phyloP scores from a whole-genome alignment of 2,329 filamentous ascomycete species.

The Penicillium freii region DNA sequence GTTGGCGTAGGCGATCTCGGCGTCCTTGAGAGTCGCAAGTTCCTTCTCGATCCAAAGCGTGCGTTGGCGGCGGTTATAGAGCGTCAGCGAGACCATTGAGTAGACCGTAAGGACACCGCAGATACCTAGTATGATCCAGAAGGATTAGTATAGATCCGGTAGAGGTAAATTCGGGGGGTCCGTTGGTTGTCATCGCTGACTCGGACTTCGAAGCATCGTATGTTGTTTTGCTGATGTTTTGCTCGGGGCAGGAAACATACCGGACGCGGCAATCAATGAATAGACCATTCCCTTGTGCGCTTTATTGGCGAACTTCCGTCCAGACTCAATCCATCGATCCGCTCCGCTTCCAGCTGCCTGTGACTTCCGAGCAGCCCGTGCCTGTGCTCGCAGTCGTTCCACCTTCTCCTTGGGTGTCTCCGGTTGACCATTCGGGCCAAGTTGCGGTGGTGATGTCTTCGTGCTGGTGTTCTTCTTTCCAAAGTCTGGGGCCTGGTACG shows the following conservation, averaged over 20 bases:
- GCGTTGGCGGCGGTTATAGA: constrained; percentile 65
- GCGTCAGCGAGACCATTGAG: constrained; percentile 63
- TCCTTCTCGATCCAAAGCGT: constrained; percentile 59
- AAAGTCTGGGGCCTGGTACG: constrained; percentile 34
- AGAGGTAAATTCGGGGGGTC: not conserved
- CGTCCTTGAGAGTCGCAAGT: constrained; percentile 42
- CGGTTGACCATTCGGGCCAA: constrained; percentile 29
- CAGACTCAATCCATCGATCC: constrained; percentile 55
- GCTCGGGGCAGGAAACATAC: constrained; percentile 40
- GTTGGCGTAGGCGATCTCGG: constrained; percentile 42
- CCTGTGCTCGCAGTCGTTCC: constrained; percentile 64
- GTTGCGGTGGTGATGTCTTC: constrained; percentile 16
- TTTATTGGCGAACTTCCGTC: constrained; percentile 58
- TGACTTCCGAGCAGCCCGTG: constrained; percentile 63
- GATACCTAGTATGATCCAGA: constrained; percentile 47
- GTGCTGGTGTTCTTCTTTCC: constrained; percentile 18
- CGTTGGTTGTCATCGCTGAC: not conserved
- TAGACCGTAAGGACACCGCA: constrained; percentile 61
- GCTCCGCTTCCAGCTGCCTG: constrained; percentile 53
- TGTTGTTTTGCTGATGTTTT: not conserved
- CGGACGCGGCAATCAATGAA: constrained; percentile 60
- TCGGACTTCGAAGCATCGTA: not conserved
- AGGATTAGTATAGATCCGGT: not conserved
- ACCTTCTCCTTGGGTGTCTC: constrained; percentile 71
- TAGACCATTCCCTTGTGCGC: constrained; percentile 61